These are phyloP conservation scores for Aethionema arabicum DNA, from an alignment of 345 rosid species.

Conservation along the genomic window DNA sequence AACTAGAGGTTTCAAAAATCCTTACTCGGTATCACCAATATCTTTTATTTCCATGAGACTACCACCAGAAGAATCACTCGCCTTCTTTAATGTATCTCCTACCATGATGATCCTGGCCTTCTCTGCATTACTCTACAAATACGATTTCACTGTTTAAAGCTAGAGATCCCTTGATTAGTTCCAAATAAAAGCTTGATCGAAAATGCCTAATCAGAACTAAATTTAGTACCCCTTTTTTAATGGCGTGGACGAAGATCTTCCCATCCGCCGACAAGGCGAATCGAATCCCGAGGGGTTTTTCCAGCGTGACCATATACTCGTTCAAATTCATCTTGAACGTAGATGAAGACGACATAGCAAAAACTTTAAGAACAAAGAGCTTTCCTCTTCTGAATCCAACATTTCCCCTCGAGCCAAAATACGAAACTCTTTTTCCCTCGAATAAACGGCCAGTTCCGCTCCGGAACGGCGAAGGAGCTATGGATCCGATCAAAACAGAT, in stretches of 20 bases:
- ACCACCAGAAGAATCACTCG: slow-evolving; percentile 54
- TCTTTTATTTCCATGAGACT: slow-evolving; percentile 53
- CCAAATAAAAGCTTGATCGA: neutral
- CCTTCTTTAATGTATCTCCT: slow-evolving; percentile 80
- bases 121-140: slow-evolving; percentile 78
- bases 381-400: slow-evolving; percentile 19
- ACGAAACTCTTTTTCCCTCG: slow-evolving; percentile 28
- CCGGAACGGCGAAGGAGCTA: slow-evolving; percentile 22
- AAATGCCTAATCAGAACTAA: neutral
- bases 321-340: slow-evolving; percentile 70
- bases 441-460: slow-evolving; percentile 32
- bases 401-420: neutral
- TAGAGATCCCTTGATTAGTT: neutral
- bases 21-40: slow-evolving; percentile 66
- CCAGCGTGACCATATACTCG: slow-evolving; percentile 90
- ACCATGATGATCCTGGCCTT: slow-evolving; percentile 88
- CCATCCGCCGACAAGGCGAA: slow-evolving; percentile 74
- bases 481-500: slow-evolving; percentile 19
- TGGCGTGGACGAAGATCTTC: slow-evolving; percentile 72
- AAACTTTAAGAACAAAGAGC: slow-evolving; percentile 29
- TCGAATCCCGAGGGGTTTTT: slow-evolving; percentile 86
- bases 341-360: slow-evolving; percentile 48
- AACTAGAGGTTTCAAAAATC: neutral
- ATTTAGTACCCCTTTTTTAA: slow-evolving; percentile 65
- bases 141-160: neutral